Evolutionary conservation across 495 filamentous ascomycete genomes (phyloP), one percentile per base, ranked within the genome.

Genomic region (Lophium mytilinum): DNA sequence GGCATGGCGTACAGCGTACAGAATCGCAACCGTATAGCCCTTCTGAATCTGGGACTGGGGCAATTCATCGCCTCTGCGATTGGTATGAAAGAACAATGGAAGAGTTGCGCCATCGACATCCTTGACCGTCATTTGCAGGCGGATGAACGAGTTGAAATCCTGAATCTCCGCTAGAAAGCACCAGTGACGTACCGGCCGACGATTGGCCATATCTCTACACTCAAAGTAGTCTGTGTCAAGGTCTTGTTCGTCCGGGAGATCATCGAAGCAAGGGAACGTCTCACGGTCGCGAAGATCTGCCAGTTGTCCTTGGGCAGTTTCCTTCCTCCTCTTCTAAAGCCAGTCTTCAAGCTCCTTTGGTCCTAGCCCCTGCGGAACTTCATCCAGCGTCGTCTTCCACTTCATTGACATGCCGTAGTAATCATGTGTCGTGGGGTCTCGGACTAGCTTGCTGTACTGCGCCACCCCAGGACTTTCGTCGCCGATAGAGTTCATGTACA

Each of bases 101-200:
- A 72, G 17, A 18, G 9, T 66, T 7, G 0, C 36, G 17, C 52
- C 64, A 33, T 61, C 56, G 30, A 64, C 48, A 55, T 72, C 65
- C 55, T 61, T 65, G 30, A 69, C 42, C 2, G 50, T 50, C 50
- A 71, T 60, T 46, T 61, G 37, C 48, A 71, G 56, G 53, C 56
- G 65, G 50, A 61, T 6, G 9, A 72, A 36, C 39, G 37, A 50
- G 33, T 8, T 37, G 37, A 64, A 59, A 45, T 67, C 58, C 11
- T 61, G 34, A 66, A 72, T 71, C 58, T 72, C 70, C 11, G 37
- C 68, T 35, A 72, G 50, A 51, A 72, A 72, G 40, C 47, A 69
- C 68, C 67, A 72, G 61, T 71, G 65, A 0, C 58, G 54, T 19
- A 49, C 30, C 39, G 62, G 66, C 54, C 34, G 48, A 53, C 48